These are phyloP conservation scores for Gossypium laxum DNA, from an alignment of 441 rosid species.

Conservation along the genomic window DNA sequence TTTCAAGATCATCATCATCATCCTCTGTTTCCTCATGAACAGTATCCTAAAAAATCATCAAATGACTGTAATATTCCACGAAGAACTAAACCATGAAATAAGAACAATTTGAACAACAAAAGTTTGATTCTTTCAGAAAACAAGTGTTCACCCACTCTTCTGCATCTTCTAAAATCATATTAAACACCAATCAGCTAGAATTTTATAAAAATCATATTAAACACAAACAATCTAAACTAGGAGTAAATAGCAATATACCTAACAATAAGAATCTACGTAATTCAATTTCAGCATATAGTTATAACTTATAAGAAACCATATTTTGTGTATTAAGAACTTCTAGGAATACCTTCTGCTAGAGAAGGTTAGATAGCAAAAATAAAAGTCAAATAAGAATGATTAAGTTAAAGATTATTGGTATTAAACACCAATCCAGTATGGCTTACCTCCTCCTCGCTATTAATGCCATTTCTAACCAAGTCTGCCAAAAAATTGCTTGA, in stretches of 20 bases:
- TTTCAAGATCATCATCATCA: slow-evolving; percentile 29
- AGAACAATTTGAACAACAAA: neutral
- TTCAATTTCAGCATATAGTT: neutral
- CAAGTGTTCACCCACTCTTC: neutral
- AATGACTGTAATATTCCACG: slow-evolving; percentile 1
- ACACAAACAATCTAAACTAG: neutral
- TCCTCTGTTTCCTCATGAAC: slow-evolving; percentile 32
- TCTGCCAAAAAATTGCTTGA: slow-evolving; percentile 40
- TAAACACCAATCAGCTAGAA: neutral
- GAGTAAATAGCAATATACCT: neutral
- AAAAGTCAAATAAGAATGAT: neutral
- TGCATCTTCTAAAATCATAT: neutral
- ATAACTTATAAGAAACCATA: neutral
- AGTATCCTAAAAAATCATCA: slow-evolving; percentile 28
- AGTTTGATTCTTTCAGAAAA: neutral
- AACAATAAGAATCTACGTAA: neutral
- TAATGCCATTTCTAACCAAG: slow-evolving; percentile 26
- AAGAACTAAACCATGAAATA: slow-evolving; percentile 4
- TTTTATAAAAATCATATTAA: neutral
- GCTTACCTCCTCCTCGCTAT: slow-evolving; percentile 48
- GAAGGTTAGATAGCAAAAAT: neutral
- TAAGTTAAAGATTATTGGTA: neutral
- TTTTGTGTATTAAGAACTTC: neutral
- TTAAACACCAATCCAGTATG: neutral
- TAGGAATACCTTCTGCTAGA: neutral